Base-by-base conservation (phyloP, 1,284 basidiomycete genomes). In the Trichosporon faecale region DNA sequence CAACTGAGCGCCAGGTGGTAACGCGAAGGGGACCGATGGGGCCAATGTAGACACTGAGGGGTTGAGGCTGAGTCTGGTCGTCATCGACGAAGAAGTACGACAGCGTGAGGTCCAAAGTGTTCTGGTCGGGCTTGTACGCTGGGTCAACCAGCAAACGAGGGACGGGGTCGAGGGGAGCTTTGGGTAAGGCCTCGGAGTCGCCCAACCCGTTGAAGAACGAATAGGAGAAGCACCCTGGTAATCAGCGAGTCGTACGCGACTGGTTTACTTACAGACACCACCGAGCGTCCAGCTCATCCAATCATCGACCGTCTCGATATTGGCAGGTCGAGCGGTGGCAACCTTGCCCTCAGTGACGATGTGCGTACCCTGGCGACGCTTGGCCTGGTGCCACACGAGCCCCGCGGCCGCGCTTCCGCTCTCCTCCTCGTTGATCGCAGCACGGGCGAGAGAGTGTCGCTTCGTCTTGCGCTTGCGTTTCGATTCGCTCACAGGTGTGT, bases 231-330 rank as follows among this genome's bases (percentile, higher is more conserved):
- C 70, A 76, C 35, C 72, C 78, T 79, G 64, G 63, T 27, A 3
- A 60, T 73, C 25, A 73, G 72, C 35, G 14, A 4, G 2, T 14
- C 18, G 9, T 16, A 21, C 16, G 11, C 4, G 8, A n/a, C 1
- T 9, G 29, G 4, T 66, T 40, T 11, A 88, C 93, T 84, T 84
- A 95, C 94, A 93, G 67, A 97, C 95, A 65, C 95, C 93, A 72
- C 95, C 93, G 74, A 98, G 94, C 9, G 93, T 94, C 95, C 95
- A 98, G 78, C 93, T 94, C 70, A 95, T 87, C 84, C 93, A 94
- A 79, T 98, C 95, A 78, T 96, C 93, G 14, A 97, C 93, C 81
- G 67, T 73, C 27, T 81, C 79, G 35, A 77, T 72, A 0, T 52
- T 61, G 3, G 61, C 70, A 14, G 52, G 46, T 4, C 44, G 66